Conservation (phyloP, 2,329 filamentous ascomycete species). For the Neophaeococcomyces mojaviensis region DNA sequence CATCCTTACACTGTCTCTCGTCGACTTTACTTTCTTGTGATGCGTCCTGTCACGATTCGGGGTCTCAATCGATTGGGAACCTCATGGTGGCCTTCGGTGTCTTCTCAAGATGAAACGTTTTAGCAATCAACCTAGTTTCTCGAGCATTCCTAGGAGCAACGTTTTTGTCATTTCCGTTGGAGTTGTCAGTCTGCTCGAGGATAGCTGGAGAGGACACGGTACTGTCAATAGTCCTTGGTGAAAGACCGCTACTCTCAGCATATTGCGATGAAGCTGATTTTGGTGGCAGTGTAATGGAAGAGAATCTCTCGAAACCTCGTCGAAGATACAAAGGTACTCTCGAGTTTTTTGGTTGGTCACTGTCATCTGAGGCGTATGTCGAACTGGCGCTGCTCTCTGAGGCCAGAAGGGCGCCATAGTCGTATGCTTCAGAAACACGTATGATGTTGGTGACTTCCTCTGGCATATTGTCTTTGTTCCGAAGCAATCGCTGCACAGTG, state of each 20-base stretch:
- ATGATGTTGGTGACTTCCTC: neutral
- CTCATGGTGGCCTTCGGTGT: too few species aligned
- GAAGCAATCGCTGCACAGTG: conserved; percentile 2
- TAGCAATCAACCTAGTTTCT: too few species aligned
- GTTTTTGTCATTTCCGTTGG: neutral
- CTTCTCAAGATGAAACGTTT: too few species aligned
- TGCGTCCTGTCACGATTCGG: too few species aligned
- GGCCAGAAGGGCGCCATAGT: too few species aligned
- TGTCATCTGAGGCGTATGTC: neutral
- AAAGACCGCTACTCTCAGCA: neutral
- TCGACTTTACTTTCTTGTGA: too few species aligned
- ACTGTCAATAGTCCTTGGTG: neutral
- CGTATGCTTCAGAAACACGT: too few species aligned
- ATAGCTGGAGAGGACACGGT: neutral
- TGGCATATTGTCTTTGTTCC: neutral
- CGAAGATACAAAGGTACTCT: neutral
- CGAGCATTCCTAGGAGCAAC: neutral
- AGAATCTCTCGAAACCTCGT: neutral
- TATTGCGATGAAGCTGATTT: neutral
- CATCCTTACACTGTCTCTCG: too few species aligned
- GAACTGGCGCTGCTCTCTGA: too few species aligned
- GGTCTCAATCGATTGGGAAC: too few species aligned
- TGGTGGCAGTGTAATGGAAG: neutral
- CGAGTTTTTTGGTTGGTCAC: neutral
- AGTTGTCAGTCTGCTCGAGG: neutral